These are phyloP conservation scores for Kurtzmaniella quercitrusa DNA, from an alignment of 1,139 yeast species.

Conservation along the genomic window DNA sequence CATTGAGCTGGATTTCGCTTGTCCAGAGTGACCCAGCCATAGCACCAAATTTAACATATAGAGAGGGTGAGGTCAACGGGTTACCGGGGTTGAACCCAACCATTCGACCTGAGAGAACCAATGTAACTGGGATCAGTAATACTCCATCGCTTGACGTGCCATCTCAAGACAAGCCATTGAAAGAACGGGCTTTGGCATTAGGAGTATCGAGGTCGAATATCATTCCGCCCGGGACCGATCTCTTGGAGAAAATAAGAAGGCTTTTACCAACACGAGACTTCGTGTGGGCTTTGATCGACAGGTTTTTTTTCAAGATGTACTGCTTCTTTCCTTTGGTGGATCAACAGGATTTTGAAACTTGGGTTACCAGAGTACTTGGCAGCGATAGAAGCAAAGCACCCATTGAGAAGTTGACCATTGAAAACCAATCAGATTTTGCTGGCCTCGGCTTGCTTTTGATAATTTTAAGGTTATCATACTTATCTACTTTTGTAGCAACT, in stretches of 20 bases:
- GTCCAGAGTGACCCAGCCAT: not conserved
- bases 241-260: constrained; percentile 27
- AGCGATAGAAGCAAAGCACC: constrained; percentile 17
- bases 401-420: constrained; percentile 19
- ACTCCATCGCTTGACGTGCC: not conserved
- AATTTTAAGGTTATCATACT: constrained; percentile 26
- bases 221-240: not conserved
- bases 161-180: not conserved
- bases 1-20: not conserved
- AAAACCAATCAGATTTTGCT: constrained; percentile 30
- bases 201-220: not conserved
- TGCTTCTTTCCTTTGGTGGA: constrained; percentile 38
- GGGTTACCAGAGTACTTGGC: constrained; percentile 23
- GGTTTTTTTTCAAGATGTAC: constrained; percentile 28
- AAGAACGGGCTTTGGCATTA: not conserved
- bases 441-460: constrained; percentile 27
- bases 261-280: constrained; percentile 29
- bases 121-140: not conserved
- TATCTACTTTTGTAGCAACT: constrained; percentile 24
- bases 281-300: constrained; percentile 27
- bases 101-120: not conserved
- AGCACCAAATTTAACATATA: not conserved
- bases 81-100: not conserved
- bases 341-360: constrained; percentile 20
- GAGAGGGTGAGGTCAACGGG: not conserved